Conservation (phyloP, 352 stramenopile species). For the Peronospora destructor region DNA sequence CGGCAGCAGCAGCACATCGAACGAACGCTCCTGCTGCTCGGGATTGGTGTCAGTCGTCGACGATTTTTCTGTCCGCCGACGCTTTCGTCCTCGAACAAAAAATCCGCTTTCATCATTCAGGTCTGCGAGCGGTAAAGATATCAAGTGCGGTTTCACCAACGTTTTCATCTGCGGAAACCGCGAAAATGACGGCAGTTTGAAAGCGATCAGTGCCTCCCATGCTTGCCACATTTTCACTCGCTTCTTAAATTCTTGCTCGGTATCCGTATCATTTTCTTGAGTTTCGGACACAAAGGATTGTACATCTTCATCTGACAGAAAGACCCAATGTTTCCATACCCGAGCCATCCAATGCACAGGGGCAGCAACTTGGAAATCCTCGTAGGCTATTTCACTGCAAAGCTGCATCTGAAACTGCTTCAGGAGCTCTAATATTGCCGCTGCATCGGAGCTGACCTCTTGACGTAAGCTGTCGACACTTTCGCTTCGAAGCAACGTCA, state of each 20-base stretch:
- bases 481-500: slow-evolving; percentile 29
- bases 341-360: slow-evolving; percentile 49
- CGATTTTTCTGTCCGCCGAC: slow-evolving; percentile 6
- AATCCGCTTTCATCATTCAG: slow-evolving; percentile 9
- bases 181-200: slow-evolving; percentile 3
- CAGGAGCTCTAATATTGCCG: slow-evolving; percentile 7
- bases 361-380: slow-evolving; percentile 38
- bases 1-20: slow-evolving; percentile 50
- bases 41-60: slow-evolving; percentile 10
- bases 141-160: slow-evolving; percentile 27
- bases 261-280: slow-evolving; percentile 20
- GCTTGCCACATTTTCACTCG: slow-evolving; percentile 10
- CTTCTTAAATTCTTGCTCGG: slow-evolving; percentile 7
- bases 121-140: slow-evolving; percentile 10
- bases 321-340: slow-evolving; percentile 48
- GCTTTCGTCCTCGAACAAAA: slow-evolving; percentile 11
- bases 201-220: slow-evolving; percentile 2
- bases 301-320: slow-evolving; percentile 36
- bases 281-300: slow-evolving; percentile 28
- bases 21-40: slow-evolving; percentile 35
- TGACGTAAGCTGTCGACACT: slow-evolving; percentile 20
- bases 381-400: slow-evolving; percentile 30
- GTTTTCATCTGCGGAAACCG: slow-evolving; percentile 25
- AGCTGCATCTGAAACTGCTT: slow-evolving; percentile 30
- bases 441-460: slow-evolving; percentile 22